These are phyloP conservation scores for Candida albicans DNA, from an alignment of 1,139 yeast species.

Conservation along the genomic window DNA sequence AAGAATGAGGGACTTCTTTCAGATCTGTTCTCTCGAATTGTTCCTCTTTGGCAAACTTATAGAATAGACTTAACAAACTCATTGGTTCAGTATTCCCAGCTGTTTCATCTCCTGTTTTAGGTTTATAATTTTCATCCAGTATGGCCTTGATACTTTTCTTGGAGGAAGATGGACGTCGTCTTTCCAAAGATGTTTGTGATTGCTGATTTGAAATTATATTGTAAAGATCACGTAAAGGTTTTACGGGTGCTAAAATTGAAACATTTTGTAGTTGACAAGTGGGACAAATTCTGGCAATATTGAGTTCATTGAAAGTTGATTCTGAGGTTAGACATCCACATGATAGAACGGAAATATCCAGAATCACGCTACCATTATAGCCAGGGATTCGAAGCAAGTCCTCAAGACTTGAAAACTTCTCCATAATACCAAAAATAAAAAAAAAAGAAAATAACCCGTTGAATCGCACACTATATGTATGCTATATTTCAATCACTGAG, in stretches of 20 bases:
- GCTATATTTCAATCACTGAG: too few species aligned
- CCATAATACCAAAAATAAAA: slow-evolving; percentile 21
- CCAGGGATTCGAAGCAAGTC: slow-evolving; percentile 32
- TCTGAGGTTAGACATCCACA: slow-evolving; percentile 78
- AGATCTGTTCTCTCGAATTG: slow-evolving; percentile 10
- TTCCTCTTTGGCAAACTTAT: slow-evolving; percentile 46
- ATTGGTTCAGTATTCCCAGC: slow-evolving; percentile 23
- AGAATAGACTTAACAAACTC: slow-evolving; percentile 41
- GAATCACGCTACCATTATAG: slow-evolving; percentile 22
- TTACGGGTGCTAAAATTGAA: slow-evolving; percentile 42
- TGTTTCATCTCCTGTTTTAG: slow-evolving; percentile 17
- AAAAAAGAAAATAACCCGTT: background rate
- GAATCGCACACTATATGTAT: background rate
- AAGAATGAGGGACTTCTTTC: background rate
- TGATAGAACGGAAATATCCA: slow-evolving; percentile 56
- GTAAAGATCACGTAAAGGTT: slow-evolving; percentile 55
- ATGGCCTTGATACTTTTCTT: slow-evolving; percentile 20
- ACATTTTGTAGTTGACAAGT: slow-evolving; percentile 40
- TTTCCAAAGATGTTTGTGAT: slow-evolving; percentile 5
- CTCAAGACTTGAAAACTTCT: slow-evolving; percentile 29
- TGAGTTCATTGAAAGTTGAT: slow-evolving; percentile 26
- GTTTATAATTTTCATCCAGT: too few species aligned
- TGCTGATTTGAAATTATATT: slow-evolving; percentile 28
- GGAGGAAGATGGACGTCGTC: slow-evolving; percentile 24
- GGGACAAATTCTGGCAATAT: slow-evolving; percentile 43